phyloP scores from a whole-genome alignment of 106 monocot species.

The Apostasia shenzhenica region DNA sequence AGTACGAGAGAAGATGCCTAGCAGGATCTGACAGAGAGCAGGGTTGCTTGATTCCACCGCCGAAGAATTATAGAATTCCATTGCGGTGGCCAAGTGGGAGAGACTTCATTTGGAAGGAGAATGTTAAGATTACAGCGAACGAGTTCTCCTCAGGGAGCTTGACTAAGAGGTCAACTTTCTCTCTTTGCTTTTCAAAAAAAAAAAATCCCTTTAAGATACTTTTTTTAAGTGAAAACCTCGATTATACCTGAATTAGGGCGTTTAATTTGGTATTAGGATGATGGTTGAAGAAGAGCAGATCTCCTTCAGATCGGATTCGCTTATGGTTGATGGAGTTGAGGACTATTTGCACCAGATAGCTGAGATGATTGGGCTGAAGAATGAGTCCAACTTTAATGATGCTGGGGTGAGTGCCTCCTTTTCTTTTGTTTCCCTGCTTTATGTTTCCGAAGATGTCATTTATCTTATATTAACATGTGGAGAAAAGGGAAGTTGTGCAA shows the following conservation, averaged over 20 bases:
- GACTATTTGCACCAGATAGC: constrained; percentile 84
- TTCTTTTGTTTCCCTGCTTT: neutral
- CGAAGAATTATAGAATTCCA: constrained; percentile 73
- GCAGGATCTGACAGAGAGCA: constrained; percentile 10
- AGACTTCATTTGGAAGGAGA: constrained; percentile 95
- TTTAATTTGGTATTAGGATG: constrained; percentile 30
- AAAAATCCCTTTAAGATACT: too few species aligned
- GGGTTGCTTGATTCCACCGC: constrained; percentile 55
- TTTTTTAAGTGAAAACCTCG: too few species aligned
- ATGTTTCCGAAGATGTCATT: neutral
- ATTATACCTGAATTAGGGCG: too few species aligned
- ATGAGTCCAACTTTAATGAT: constrained; percentile 55
- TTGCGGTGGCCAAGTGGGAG: constrained; percentile 85
- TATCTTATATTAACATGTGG: too few species aligned
- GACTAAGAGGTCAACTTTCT: constrained; percentile 60
- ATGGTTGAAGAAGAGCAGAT: constrained; percentile 89
- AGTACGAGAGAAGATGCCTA: constrained; percentile 43
- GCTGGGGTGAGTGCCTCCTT: constrained; percentile 51
- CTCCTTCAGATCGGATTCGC: constrained; percentile 58
- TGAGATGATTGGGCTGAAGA: constrained; percentile 69
- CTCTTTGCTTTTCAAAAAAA: neutral
- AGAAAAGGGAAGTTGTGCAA: too few species aligned
- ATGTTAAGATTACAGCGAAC: constrained; percentile 78
- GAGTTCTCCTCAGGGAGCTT: constrained; percentile 94
- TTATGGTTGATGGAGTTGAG: constrained; percentile 80